These are phyloP conservation scores for Pseudocercospora crystallina DNA, from an alignment of 2,329 filamentous ascomycete genomes.

Conservation along the genomic window DNA sequence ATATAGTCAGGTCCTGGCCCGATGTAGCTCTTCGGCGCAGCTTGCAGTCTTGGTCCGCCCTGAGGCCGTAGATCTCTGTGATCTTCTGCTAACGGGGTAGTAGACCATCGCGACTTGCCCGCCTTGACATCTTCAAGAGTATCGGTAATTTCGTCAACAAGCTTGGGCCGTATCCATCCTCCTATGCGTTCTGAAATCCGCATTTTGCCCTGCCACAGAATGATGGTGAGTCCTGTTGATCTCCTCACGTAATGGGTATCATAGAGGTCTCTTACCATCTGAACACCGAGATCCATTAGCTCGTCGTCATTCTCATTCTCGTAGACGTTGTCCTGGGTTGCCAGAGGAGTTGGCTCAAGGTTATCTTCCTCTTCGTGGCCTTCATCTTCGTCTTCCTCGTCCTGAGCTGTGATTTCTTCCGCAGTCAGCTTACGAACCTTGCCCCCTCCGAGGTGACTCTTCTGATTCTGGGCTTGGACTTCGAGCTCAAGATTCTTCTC, in stretches of 20 bases:
- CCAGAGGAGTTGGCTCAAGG: slow-evolving; percentile 63
- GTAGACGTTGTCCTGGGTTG: slow-evolving; percentile 66
- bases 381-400: slow-evolving; percentile 56
- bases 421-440: slow-evolving; percentile 21
- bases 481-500: slow-evolving; percentile 70
- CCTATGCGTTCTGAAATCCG: slow-evolving; percentile 72
- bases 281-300: slow-evolving; percentile 69
- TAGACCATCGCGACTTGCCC: slow-evolving; percentile 26
- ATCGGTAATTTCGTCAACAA: slow-evolving; percentile 64
- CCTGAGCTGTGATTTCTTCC: slow-evolving; percentile 40
- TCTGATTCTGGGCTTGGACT: slow-evolving; percentile 51
- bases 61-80: slow-evolving; percentile 22
- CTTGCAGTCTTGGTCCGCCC: slow-evolving; percentile 23
- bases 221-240: too few species aligned
- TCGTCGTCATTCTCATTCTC: slow-evolving; percentile 66
- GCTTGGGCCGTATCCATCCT: slow-evolving; percentile 67
- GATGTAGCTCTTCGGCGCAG: slow-evolving; percentile 52
- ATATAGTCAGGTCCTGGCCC: slow-evolving; percentile 66
- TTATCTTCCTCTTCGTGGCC: slow-evolving; percentile 55
- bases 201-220: slow-evolving; percentile 56
- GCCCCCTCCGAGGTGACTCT: slow-evolving; percentile 27
- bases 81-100: slow-evolving; percentile 15
- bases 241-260: too few species aligned
- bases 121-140: slow-evolving; percentile 33
- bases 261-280: slow-evolving; percentile 41